Evolutionary conservation across 2,329 filamentous ascomycete genomes (phyloP).

Genomic region (Xylaria sp.): DNA sequence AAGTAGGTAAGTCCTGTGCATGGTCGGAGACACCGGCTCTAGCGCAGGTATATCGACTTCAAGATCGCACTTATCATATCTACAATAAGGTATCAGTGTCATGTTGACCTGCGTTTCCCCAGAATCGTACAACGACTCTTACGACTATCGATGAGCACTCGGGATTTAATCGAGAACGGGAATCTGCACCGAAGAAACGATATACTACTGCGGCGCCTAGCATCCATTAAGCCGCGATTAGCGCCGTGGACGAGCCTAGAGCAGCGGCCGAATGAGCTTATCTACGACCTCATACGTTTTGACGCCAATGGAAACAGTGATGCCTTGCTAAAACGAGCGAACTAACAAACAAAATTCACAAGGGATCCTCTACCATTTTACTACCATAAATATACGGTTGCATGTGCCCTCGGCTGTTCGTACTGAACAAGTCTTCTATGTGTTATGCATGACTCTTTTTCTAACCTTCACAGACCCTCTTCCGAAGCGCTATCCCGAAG

Average conservation of each 20-base stretch:
- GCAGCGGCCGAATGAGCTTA: too few relatives aligned
- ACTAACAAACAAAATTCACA: neutral
- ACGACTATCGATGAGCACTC: neutral
- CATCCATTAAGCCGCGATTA: constrained; percentile 12
- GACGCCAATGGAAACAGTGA: too few relatives aligned
- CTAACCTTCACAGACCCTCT: neutral
- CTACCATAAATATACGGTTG: constrained; percentile 17
- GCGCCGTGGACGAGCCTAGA: constrained; percentile 1
- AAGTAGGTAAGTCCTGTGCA: neutral
- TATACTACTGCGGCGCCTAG: neutral
- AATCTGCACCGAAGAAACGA: neutral
- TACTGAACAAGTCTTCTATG: neutral
- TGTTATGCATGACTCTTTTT: neutral
- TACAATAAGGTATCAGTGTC: neutral
- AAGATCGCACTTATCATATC: constrained; percentile 9
- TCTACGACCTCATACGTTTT: too few relatives aligned
- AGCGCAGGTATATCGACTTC: constrained; percentile 10
- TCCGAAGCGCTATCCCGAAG: neutral
- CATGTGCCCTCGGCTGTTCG: constrained; percentile 17
- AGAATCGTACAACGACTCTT: constrained; percentile 9
- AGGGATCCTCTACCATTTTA: neutral
- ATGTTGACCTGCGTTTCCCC: neutral
- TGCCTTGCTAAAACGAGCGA: neutral
- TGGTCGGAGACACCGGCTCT: constrained; percentile 26
- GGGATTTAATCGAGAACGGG: neutral